phyloP scores from a whole-genome alignment of 1,139 yeast species.

The Candida sp. region DNA sequence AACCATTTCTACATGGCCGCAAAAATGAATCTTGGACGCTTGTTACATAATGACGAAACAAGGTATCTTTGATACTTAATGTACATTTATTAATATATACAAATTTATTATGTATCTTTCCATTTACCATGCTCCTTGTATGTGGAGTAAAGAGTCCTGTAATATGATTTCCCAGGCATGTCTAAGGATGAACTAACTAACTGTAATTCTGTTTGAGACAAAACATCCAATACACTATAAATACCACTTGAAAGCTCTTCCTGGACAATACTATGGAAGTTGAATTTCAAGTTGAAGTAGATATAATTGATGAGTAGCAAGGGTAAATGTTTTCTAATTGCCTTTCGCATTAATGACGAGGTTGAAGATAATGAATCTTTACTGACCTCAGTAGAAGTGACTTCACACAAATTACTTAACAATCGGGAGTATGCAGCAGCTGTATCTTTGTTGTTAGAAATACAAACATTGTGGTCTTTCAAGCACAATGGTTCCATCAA shows the following conservation, averaged over 20 bases:
- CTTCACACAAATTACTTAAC: conserved; percentile 71
- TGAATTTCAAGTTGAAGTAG: conserved; percentile 45
- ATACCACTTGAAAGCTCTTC: conserved; percentile 56
- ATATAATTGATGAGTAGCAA: conserved; percentile 58
- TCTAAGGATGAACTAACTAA: conserved; percentile 72
- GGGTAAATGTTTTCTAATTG: conserved; percentile 62
- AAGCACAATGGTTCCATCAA: conserved; percentile 46
- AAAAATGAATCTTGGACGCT: conserved; percentile 24
- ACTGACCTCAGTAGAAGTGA: conserved; percentile 25
- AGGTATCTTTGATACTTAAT: conserved; percentile 12
- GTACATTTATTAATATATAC: conserved; percentile 5
- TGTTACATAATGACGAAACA: conserved; percentile 28
- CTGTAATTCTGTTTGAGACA: conserved; percentile 65
- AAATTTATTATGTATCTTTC: conserved; percentile 48
- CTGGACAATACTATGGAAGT: conserved; percentile 46
- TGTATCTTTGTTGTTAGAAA: conserved; percentile 9
- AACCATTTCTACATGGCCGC: conserved; percentile 16
- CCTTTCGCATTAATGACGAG: conserved; percentile 50
- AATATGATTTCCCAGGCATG: conserved; percentile 63
- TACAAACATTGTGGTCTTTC: conserved; percentile 10
- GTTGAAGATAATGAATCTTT: conserved; percentile 49
- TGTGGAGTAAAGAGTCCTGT: conserved; percentile 64
- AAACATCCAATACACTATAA: conserved; percentile 62
- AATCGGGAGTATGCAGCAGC: conserved; percentile 57
- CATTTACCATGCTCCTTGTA: conserved; percentile 82